These are phyloP conservation scores for Rhexocercosporidium sp. DNA, from an alignment of 2,329 filamentous ascomycete species.

Conservation along the genomic window DNA sequence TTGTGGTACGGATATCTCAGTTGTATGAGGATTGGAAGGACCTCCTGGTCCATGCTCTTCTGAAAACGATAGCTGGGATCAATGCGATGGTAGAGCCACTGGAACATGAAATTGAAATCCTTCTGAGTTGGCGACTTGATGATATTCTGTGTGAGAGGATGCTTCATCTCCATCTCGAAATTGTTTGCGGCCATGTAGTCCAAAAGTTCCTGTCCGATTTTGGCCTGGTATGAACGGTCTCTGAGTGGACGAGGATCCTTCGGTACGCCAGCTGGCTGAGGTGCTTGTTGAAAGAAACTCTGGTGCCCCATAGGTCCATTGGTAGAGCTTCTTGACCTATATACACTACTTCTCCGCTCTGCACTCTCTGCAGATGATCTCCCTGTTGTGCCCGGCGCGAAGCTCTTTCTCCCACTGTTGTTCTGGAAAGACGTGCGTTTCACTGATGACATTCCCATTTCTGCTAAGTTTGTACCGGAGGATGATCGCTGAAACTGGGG, in stretches of 20 bases:
- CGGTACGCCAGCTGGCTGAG: conserved; percentile 80
- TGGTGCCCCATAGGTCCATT: conserved; percentile 75
- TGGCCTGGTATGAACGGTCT: conserved; percentile 78
- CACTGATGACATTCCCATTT: conserved; percentile 81
- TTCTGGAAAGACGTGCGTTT: conserved; percentile 82
- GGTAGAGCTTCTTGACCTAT: conserved; percentile 72
- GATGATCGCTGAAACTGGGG: conserved; percentile 86
- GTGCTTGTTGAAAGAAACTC: conserved; percentile 92
- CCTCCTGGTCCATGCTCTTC: conserved; percentile 94
- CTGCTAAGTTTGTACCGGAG: conserved; percentile 79
- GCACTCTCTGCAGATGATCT: conserved; percentile 48
- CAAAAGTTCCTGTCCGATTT: conserved; percentile 85
- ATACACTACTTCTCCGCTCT: conserved; percentile 81
- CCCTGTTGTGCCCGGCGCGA: conserved; percentile 49
- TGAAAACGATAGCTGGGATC: conserved; percentile 93
- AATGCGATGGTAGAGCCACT: conserved; percentile 96
- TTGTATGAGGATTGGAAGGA: conserved; percentile 90
- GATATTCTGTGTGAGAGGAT: conserved; percentile 87
- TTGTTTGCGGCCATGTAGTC: conserved; percentile 94
- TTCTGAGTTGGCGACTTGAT: conserved; percentile 96
- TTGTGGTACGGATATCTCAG: conserved; percentile 94
- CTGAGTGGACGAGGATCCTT: conserved; percentile 86
- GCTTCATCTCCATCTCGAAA: conserved; percentile 98
- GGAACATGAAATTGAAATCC: conserved; percentile 97
- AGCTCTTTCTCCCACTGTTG: conserved; percentile 64